Evolutionary conservation across 305 asterid species (phyloP).

Genomic region (Fraxinus baroniana): DNA sequence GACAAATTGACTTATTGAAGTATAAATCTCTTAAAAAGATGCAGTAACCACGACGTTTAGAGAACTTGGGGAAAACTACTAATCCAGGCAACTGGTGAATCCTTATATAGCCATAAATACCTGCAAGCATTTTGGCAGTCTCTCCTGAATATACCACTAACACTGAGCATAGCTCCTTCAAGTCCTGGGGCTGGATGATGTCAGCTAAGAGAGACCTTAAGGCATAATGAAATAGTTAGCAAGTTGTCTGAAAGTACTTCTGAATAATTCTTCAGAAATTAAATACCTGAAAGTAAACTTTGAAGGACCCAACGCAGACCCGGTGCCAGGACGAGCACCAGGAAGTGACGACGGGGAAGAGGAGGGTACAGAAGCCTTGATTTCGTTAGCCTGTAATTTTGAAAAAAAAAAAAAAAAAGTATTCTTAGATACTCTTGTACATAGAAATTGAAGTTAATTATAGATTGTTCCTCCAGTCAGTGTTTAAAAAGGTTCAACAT

Average conservation of each 20-base stretch:
- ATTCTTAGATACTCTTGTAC: background rate
- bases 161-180: conserved; percentile 94
- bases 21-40: background rate
- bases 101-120: conserved; percentile 36
- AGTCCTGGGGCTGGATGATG: conserved; percentile 86
- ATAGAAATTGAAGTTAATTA: conserved; percentile 6
- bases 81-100: conserved; percentile 5
- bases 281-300: conserved; percentile 81
- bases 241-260: conserved; percentile 31
- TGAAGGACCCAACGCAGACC: conserved; percentile 67
- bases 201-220: conserved; percentile 94
- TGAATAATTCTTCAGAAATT: conserved; percentile 18
- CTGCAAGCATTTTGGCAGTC: conserved; percentile 87
- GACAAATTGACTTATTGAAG: background rate
- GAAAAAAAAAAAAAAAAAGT: background rate
- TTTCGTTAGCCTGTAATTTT: conserved; percentile 57
- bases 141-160: conserved; percentile 81
- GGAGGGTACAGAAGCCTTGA: conserved; percentile 52
- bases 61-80: background rate
- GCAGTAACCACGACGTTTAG: background rate
- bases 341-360: conserved; percentile 55
- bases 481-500: background rate
- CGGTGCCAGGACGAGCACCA: conserved; percentile 53
- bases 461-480: background rate
- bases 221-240: conserved; percentile 33